Evolutionary conservation across 106 monocot genomes (phyloP).

Genomic region (Dendrobium catenatum): DNA sequence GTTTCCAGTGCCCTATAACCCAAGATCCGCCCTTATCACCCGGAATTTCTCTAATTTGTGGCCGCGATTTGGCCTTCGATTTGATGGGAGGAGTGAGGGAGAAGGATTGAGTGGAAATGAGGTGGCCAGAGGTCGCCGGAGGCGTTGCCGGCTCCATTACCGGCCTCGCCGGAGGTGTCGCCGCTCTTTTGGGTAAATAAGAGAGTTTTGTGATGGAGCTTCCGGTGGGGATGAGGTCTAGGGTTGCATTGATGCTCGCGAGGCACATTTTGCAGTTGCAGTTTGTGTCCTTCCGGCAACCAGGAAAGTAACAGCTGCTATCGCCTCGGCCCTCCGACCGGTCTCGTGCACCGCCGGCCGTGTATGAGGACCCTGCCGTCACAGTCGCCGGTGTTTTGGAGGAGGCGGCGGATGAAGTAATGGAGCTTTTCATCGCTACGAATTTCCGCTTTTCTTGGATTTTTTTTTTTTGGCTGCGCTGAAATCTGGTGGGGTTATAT

Average conservation of each 20-base stretch:
- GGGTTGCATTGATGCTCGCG: conserved; percentile 80
- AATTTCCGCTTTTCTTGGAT: background rate
- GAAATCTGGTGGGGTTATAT: background rate
- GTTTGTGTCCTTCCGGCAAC: conserved; percentile 77
- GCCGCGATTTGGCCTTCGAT: conserved; percentile 46
- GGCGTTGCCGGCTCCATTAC: background rate
- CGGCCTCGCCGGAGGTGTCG: background rate
- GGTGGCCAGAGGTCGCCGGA: conserved; percentile 4
- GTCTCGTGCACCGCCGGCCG: background rate
- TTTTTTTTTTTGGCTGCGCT: background rate
- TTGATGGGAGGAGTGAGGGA: conserved; percentile 9
- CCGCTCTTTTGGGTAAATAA: background rate
- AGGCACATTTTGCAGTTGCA: conserved; percentile 86
- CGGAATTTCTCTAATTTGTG: background rate
- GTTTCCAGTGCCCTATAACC: background rate
- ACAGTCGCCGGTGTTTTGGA: background rate
- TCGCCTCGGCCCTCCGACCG: conserved; percentile 7
- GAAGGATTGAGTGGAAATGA: conserved; percentile 13
- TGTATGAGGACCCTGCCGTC: conserved; percentile 1
- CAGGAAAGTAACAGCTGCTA: conserved; percentile 60
- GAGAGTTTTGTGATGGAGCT: conserved; percentile 19
- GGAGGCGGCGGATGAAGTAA: conserved; percentile 13
- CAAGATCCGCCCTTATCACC: conserved; percentile 10
- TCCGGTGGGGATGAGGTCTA: conserved; percentile 54
- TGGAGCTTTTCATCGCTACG: conserved; percentile 6